Evolutionary conservation across 2,329 filamentous ascomycete species (phyloP), one percentile per base, ranked within the genome.

Genomic region (Colletotrichum theobromicola): DNA sequence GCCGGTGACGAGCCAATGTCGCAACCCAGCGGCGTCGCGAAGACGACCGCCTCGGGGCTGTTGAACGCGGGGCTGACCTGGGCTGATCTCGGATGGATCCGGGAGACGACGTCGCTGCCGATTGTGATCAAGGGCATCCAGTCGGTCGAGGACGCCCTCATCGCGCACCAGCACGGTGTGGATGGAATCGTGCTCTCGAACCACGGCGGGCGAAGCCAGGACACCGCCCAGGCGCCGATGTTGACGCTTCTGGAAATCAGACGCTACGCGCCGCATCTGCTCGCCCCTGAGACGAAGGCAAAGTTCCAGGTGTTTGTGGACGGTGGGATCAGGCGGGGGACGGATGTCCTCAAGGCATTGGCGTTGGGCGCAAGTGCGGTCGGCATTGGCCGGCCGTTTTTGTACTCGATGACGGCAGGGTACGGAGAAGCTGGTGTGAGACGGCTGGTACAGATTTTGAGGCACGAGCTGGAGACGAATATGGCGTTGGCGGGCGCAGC

Each of bases 181-280:
- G 90, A 94, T 75, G 93, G 91, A 0, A 93, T 95, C 63, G 88
- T 95, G 2, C 85, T 95, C 2, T 90, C 88, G 16, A 95, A 95
- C 77, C 93, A 95, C 80, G 93, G 93, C 1, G 93, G 93, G 0
- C 82, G 93, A 62, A 87, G 83, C 58, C 79, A 87, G 2, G 88
- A 90, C 71, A 90, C 79, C 78, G 85, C 87, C 0, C 75, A 76
- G 13, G 34, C 75, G 26, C 70, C 75, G 57, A 76, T 77, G 35
- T 9, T 76, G 12, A 76, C 74, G 16, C 73, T 77, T 4, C 74
- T 77, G 18, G 76, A 77, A 50, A 63, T 86, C 96, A 6, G 93
- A 91, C 46, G 86, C 93, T 82, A 79, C 72, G 57, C 72, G 67
- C 70, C 74, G 58, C 58, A 77, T 53, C 64, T 77, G 2, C 34